Evolutionary conservation across 768 basidiomycete genomes (phyloP).

Genomic region (Phanerodontia chrysosporium): DNA sequence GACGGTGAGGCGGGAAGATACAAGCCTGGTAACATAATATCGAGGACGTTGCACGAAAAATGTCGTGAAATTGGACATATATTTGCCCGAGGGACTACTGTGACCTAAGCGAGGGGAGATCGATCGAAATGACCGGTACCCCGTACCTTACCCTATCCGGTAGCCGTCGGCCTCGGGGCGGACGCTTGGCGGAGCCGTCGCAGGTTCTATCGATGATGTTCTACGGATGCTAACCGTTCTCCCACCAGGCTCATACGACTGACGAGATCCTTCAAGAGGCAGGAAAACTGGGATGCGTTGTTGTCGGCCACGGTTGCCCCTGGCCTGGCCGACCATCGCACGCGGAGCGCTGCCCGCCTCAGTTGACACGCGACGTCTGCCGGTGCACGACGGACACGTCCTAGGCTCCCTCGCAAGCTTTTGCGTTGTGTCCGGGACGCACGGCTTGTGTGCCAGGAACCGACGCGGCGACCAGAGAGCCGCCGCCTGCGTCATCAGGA

Average conservation of each 20-base stretch:
- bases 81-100: constrained; percentile 1
- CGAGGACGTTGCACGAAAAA: neutral
- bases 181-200: neutral
- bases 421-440: neutral
- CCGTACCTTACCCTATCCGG: neutral
- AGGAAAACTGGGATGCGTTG: no score
- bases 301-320: no score
- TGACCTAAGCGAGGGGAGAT: constrained; percentile 1
- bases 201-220: neutral
- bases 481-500: neutral
- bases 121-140: neutral
- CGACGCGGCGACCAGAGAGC: neutral
- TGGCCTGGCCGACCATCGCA: neutral
- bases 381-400: no score
- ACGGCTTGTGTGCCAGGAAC: neutral
- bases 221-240: neutral
- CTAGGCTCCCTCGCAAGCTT: neutral
- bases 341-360: neutral
- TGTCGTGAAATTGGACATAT: constrained; percentile 1
- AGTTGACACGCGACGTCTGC: neutral
- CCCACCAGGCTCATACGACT: no score
- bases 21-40: neutral
- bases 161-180: neutral
- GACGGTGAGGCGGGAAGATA: neutral
- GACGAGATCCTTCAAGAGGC: no score